These are phyloP conservation scores for Hymenoscyphus scutula DNA, from an alignment of 2,329 filamentous ascomycete genomes.

Conservation along the genomic window DNA sequence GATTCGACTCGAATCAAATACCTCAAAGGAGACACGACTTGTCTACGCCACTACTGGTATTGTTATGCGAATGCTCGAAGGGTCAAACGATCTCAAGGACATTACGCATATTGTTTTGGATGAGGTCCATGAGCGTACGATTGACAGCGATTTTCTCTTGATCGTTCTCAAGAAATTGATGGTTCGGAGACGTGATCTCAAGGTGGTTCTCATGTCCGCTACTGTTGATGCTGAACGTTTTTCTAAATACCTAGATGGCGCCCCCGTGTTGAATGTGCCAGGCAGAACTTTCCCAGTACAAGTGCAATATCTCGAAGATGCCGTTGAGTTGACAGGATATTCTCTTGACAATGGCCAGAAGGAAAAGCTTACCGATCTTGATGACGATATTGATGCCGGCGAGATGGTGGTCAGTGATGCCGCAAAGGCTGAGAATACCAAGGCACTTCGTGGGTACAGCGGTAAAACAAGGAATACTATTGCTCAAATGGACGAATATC, in stretches of 20 bases:
- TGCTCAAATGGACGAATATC: conserved; percentile 80
- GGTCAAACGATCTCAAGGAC: conserved; percentile 79
- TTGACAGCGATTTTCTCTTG: conserved; percentile 93
- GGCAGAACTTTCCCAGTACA: conserved; percentile 91
- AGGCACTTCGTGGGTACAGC: conserved; percentile 71
- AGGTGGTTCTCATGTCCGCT: conserved; percentile 95
- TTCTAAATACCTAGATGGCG: conserved; percentile 80
- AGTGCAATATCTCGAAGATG: conserved; percentile 87
- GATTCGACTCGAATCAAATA: conserved; percentile 88
- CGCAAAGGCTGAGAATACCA: conserved; percentile 53
- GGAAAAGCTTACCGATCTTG: conserved; percentile 56
- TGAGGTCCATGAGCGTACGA: conserved; percentile 93
- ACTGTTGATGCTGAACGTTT: conserved; percentile 92
- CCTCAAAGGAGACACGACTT: conserved; percentile 74
- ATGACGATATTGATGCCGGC: conserved; percentile 54
- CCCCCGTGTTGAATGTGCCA: conserved; percentile 85
- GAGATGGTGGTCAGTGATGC: conserved; percentile 48
- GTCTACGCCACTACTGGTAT: conserved; percentile 90
- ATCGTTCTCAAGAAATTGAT: conserved; percentile 87
- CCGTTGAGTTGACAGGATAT: conserved; percentile 82
- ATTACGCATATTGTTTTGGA: conserved; percentile 95
- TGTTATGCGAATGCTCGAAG: conserved; percentile 96
- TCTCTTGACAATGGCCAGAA: conserved; percentile 48
- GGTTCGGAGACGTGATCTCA: conserved; percentile 71
- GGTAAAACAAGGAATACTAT: conserved; percentile 72